These are phyloP conservation scores for Trichopus zeylanicus DNA, from an alignment of 116 monocot species.

Conservation along the genomic window DNA sequence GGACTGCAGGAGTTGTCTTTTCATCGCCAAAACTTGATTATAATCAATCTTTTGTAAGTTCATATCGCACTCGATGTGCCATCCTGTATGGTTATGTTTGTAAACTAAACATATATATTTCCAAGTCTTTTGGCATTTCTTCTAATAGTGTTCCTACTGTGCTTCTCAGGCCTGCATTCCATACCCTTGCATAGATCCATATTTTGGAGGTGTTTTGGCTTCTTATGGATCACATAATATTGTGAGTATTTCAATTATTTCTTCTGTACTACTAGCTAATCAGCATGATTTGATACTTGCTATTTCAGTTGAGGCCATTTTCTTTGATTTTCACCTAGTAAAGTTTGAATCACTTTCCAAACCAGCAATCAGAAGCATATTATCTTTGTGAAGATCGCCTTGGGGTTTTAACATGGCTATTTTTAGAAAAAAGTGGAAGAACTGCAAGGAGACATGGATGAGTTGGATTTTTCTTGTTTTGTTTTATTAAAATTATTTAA, in stretches of 20 bases:
- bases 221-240: slow-evolving; percentile 42
- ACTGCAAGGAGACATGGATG: no score
- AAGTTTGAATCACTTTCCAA: no score
- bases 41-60: slow-evolving; percentile 49
- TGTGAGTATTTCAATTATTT: slow-evolving; percentile 27
- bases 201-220: slow-evolving; percentile 33
- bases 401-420: no score
- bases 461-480: no score
- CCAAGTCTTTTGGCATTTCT: not conserved
- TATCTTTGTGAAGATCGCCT: no score
- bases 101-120: not conserved
- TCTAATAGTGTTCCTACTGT: not conserved
- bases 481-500: no score
- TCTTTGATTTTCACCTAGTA: no score
- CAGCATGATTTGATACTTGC: not conserved
- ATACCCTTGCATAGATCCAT: slow-evolving; percentile 46
- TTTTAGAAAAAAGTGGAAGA: no score
- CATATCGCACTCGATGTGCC: no score
- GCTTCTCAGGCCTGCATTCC: slow-evolving; percentile 34
- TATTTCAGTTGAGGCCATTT: no score
- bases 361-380: no score
- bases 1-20: slow-evolving; percentile 33
- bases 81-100: not conserved
- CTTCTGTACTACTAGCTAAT: not conserved
- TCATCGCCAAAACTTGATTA: slow-evolving; percentile 34